phyloP scores from a whole-genome alignment of 495 filamentous ascomycete genomes.

The Tuber indicum region DNA sequence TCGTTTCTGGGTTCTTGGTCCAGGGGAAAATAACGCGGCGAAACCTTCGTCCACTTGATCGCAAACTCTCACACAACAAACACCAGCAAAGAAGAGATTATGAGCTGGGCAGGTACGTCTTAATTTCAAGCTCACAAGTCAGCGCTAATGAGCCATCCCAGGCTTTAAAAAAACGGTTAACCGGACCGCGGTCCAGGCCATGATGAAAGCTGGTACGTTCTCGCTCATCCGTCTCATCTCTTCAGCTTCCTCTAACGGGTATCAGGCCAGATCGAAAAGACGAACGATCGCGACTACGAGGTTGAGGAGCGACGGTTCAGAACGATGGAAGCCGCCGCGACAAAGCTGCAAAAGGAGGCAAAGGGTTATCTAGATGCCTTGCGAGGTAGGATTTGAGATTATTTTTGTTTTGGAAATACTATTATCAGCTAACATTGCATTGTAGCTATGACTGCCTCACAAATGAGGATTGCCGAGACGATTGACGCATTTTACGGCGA shows the following conservation, averaged over 20 bases:
- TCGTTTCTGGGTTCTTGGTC: not conserved
- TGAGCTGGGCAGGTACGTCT: slow-evolving; percentile 60
- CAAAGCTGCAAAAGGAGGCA: slow-evolving; percentile 89
- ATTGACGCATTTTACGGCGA: slow-evolving; percentile 99
- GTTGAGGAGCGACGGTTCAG: slow-evolving; percentile 94
- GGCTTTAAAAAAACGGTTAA: slow-evolving; percentile 99
- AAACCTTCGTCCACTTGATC: not conserved
- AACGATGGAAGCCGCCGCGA: slow-evolving; percentile 90
- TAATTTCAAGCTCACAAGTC: not conserved
- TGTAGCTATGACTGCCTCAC: slow-evolving; percentile 93
- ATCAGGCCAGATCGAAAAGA: slow-evolving; percentile 89
- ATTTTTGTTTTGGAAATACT: not conserved
- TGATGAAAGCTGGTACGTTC: slow-evolving; percentile 90
- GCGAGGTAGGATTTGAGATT: slow-evolving; percentile 54
- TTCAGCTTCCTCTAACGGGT: not conserved
- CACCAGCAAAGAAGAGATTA: slow-evolving; percentile 42
- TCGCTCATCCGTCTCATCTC: not conserved
- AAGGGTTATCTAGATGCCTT: slow-evolving; percentile 95
- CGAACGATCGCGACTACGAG: slow-evolving; percentile 96
- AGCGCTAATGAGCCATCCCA: slow-evolving; percentile 41
- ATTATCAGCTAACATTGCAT: not conserved
- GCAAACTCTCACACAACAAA: slow-evolving; percentile 1
- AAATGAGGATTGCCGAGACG: slow-evolving; percentile 98
- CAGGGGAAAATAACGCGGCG: not conserved
- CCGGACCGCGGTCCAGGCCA: slow-evolving; percentile 96